Base-by-base conservation (phyloP, 1,284 basidiomycete species). In the Leccinum pachyderme region DNA sequence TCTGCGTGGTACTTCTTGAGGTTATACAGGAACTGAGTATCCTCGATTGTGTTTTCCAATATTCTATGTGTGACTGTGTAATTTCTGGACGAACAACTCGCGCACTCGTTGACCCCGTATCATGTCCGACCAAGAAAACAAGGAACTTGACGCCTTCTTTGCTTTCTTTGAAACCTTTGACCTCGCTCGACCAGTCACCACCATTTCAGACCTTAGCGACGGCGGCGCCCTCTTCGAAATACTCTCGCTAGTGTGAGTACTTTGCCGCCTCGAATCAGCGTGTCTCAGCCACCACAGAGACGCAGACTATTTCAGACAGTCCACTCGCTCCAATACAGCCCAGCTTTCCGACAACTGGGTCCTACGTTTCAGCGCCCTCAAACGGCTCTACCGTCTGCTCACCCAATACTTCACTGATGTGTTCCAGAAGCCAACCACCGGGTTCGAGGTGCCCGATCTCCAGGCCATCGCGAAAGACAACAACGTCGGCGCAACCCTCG, bases 311-410 rank as follows among this genome's bases (percentile, higher is more conserved):
- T 95, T 95, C 67, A 80, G 82, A 55, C 82, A 80, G 60, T 75
- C 81, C 4, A 75, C 76, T 15, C 81, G 82, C 18, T 74, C 81
- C 15, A 76, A 79, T 12, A 76, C 82, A 3, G 70, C 78, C 11
- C 84, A 85, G 58, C 78, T 76, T 2, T 83, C 88, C 24, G 93
- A 93, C 68, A 94, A 91, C 73, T 95, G 92, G 93, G 89, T 93
- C 52, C 73, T 95, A 46, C 85, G 90, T n/a, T 91, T 94, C 71
- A 86, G 81, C 67, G 73, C 88, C 13, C 80, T 95, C 58, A 95
- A 95, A 68, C 83, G 89, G 22, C 80, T 95, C 44, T 94, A 91
- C 72, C 82, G 93, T 53, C 81, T 94, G 45, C 88, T 94, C 78
- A 89, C 89, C 2, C 91, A 93, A 67, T 95, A 94, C 68, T 89